Percentiles rank a stretch among this genome's conserved stretches.
Evolutionary conservation across 129 eudicot genomes (phyloP).

Genomic region (Helianthus annuus): DNA sequence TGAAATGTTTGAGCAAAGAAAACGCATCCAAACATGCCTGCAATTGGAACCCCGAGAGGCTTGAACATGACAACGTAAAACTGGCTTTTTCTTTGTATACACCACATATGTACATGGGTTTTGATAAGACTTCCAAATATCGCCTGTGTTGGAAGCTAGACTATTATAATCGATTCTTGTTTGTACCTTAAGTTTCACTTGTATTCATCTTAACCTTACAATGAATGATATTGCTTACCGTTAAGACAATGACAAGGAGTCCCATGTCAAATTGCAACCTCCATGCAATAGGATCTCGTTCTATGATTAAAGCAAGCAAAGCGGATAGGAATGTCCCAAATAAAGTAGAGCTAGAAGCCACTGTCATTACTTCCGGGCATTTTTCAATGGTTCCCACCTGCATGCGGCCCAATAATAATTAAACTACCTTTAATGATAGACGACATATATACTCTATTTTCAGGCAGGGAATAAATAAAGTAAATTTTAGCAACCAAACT

Average conservation of each 20-base stretch:
- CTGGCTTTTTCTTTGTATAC: conserved; percentile 57
- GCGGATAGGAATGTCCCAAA: conserved; percentile 74
- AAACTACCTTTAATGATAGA: not conserved
- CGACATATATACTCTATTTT: no score
- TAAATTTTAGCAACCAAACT: no score
- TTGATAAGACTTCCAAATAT: conserved; percentile 63
- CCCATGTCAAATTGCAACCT: conserved; percentile 56
- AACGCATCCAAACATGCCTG: conserved; percentile 51
- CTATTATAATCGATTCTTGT: not conserved
- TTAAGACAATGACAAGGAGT: conserved; percentile 57
- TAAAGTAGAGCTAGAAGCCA: conserved; percentile 60
- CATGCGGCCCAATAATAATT: not conserved
- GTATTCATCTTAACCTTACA: not conserved
- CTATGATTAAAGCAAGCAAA: conserved; percentile 41
- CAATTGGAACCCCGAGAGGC: conserved; percentile 75
- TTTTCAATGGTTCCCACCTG: conserved; percentile 58
- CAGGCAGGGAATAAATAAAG: no score
- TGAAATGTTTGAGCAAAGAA: conserved; percentile 62
- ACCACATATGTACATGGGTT: conserved; percentile 65
- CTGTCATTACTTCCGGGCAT: conserved; percentile 65
- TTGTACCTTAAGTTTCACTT: not conserved
- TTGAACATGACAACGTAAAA: conserved; percentile 67
- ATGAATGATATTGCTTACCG: conserved; percentile 50
- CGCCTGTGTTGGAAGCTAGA: conserved; percentile 37
- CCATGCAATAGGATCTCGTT: conserved; percentile 72